phyloP scores from a whole-genome alignment of 345 rosid species.

The Lagerstroemia speciosa region DNA sequence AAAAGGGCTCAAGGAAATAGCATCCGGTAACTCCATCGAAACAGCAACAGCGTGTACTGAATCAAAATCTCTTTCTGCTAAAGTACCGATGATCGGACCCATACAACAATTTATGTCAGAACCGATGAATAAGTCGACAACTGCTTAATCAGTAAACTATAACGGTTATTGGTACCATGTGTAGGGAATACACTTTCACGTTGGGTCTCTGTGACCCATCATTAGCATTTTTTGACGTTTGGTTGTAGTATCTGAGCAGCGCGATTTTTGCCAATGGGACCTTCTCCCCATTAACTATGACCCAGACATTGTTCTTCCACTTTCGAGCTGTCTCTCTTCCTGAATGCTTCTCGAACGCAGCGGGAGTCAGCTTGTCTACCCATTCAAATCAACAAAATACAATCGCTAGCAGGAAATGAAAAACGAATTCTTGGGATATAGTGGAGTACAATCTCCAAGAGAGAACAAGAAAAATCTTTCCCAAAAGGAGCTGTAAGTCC shows the following conservation, averaged over 20 bases:
- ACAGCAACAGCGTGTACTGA: not conserved
- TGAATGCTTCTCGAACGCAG: conserved; percentile 99
- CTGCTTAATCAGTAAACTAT: not conserved
- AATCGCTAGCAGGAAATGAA: conserved; percentile 11
- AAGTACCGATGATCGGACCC: no score
- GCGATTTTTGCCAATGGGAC: conserved; percentile 84
- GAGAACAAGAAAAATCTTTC: not conserved
- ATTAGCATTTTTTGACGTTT: conserved; percentile 50
- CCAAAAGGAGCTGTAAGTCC: not conserved
- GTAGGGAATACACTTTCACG: conserved; percentile 30
- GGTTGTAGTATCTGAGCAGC: conserved; percentile 80
- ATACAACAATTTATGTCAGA: no score
- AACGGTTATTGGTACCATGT: not conserved
- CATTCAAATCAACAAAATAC: conserved; percentile 22
- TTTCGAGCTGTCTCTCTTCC: conserved; percentile 99
- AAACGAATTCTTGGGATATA: not conserved
- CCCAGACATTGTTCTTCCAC: conserved; percentile 99
- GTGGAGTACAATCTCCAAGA: not conserved
- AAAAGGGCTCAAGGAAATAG: not conserved
- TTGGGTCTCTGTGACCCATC: conserved; percentile 64
- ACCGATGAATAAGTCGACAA: no score
- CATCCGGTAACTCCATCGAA: not conserved
- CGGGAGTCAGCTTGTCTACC: conserved; percentile 84
- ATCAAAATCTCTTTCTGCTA: not conserved
- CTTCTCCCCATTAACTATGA: conserved; percentile 82